Evolutionary conservation across 257 asterid genomes (phyloP), one percentile per base, ranked within the genome.

Genomic region (Leonotis leonurus): DNA sequence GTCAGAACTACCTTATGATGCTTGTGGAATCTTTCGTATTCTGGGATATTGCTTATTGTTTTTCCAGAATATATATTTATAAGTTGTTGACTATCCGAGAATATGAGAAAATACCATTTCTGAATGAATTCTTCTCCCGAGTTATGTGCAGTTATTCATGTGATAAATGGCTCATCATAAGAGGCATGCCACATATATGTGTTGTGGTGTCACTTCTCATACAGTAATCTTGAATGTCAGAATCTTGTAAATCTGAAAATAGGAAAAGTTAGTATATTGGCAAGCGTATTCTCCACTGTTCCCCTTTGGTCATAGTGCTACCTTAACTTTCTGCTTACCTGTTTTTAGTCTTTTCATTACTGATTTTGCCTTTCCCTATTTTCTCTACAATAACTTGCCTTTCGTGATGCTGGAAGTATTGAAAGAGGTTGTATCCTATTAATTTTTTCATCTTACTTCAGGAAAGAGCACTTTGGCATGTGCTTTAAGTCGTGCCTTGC

Each of bases 401-500:
- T 32, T 65, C 51, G 39, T 20, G 56, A 25, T 48, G 27, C 20
- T 56, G 48, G 37, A 16, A 32, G 30, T 44, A 5, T 60, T 26
- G 24, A 55, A 26, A 9, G 16, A 25, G 26, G 46, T 41, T 45
- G 37, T 45, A 61, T 60, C 40, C 14, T 60, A 57, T 69, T 74
- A 44, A 41, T 40, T 69, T 14, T 8, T 65, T 62, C n/a, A 44
- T 39, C 26, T 75, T 24, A 51, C 61, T 75, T 62, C 82, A 85
- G 96, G 96, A 75, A 93, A 93, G 83, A 93, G 99, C 83, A 89
- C 96, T 51, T 69, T 93, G 82, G 99, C 97, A 18, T 89, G 97
- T 72, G 88, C 97, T 61, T 64, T 93, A 75, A 78, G 90, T 73
- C 78, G 75, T 41, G 79, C 90, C 58, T 77, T 93, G 60, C 97